These are phyloP conservation scores for Xenoacremonium recifei DNA, from an alignment of 2,329 filamentous ascomycete genomes.

Conservation along the genomic window DNA sequence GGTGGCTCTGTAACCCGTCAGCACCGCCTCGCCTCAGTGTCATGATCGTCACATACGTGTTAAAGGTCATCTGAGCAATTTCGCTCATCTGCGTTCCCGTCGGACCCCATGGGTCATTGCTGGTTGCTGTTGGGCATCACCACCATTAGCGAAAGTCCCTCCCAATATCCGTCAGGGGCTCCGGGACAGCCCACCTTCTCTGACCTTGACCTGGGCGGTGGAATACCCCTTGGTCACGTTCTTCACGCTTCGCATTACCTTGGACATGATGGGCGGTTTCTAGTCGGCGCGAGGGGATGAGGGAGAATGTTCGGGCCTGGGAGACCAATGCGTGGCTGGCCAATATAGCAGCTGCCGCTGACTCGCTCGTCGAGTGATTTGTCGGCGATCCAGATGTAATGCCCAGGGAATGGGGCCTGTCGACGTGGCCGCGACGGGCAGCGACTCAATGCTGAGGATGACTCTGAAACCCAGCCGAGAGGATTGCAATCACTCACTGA, in stretches of 20 bases:
- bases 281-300: slow-evolving; percentile 4
- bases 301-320: not conserved
- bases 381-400: not conserved
- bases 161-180: not conserved
- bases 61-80: slow-evolving; percentile 96
- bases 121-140: slow-evolving; percentile 68
- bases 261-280: slow-evolving; percentile 69
- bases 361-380: not conserved
- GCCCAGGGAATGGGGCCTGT: not conserved
- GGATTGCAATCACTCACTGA: no score
- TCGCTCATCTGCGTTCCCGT: slow-evolving; percentile 98
- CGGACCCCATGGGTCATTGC: slow-evolving; percentile 98
- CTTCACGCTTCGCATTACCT: slow-evolving; percentile 95
- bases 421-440: not conserved
- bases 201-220: slow-evolving; percentile 93
- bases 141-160: slow-evolving; percentile 16
- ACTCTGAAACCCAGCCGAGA: no score
- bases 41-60: slow-evolving; percentile 67
- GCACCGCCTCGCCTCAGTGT: slow-evolving; percentile 16
- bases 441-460: not conserved
- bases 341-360: not conserved
- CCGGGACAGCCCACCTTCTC: slow-evolving; percentile 69
- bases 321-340: not conserved
- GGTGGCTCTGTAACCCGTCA: slow-evolving; percentile 77
- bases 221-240: slow-evolving; percentile 99